phyloP scores from a whole-genome alignment of 140 eudicot species.

The Erigeron philadelphicus region DNA sequence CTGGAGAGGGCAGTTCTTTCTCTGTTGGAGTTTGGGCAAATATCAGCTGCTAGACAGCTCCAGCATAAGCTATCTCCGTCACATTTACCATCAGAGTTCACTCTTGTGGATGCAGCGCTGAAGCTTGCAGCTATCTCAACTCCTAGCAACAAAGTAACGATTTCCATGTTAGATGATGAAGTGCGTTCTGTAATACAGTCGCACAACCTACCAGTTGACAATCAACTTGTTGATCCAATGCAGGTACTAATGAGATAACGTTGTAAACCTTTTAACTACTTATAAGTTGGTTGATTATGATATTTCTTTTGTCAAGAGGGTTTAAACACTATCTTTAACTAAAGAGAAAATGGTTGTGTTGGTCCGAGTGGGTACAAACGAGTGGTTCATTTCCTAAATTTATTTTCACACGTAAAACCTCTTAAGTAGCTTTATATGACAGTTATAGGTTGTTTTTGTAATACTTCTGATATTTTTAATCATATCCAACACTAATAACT shows the following conservation, averaged over 20 bases:
- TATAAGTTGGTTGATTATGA: background rate
- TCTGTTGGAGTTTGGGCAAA: constrained; percentile 87
- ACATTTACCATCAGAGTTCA: constrained; percentile 60
- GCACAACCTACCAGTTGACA: constrained; percentile 43
- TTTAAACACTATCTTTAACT: too few species aligned
- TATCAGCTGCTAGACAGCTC: constrained; percentile 88
- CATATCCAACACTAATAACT: too few species aligned
- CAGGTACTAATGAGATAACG: constrained; percentile 47
- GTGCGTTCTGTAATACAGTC: constrained; percentile 54
- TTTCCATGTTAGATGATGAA: constrained; percentile 66
- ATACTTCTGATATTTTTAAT: too few species aligned
- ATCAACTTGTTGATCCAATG: constrained; percentile 54
- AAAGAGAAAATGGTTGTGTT: too few species aligned
- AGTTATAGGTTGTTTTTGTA: too few species aligned
- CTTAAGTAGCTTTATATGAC: too few species aligned
- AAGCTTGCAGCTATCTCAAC: constrained; percentile 80
- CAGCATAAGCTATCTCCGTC: constrained; percentile 83
- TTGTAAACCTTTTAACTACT: constrained; percentile 10
- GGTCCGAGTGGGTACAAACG: too few species aligned
- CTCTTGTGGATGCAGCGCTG: constrained; percentile 67
- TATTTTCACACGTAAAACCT: too few species aligned
- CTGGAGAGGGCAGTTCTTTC: constrained; percentile 93
- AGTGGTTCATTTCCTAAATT: too few species aligned
- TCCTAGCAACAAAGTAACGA: constrained; percentile 47
- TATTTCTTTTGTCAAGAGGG: background rate